These are phyloP conservation scores for Lycium barbarum DNA, from an alignment of 257 asterid genomes.

Conservation along the genomic window DNA sequence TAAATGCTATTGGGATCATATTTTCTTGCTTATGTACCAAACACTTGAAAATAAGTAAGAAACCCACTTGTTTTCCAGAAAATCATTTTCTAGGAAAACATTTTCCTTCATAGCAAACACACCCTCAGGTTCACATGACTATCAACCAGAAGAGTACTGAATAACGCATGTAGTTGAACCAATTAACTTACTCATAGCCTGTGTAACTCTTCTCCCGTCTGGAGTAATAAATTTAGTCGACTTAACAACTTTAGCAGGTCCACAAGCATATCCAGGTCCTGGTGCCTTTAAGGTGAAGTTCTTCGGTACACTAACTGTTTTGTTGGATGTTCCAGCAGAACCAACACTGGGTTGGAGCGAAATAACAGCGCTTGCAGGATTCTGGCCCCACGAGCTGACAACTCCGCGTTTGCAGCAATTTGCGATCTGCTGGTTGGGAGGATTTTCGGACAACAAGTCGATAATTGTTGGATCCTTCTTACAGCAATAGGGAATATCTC, in stretches of 20 bases:
- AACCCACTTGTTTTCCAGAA: too few species aligned
- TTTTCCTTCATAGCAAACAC: too few species aligned
- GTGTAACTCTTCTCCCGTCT: conserved; percentile 73
- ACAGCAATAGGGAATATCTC: conserved; percentile 77
- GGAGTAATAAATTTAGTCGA: conserved; percentile 60
- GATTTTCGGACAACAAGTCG: conserved; percentile 72
- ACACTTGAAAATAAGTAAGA: too few species aligned
- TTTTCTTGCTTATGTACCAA: too few species aligned
- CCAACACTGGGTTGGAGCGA: conserved; percentile 79
- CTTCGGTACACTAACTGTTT: conserved; percentile 70
- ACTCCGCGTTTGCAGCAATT: conserved; percentile 89
- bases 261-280: conserved; percentile 87
- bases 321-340: conserved; percentile 74
- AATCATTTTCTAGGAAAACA: too few species aligned
- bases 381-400: conserved; percentile 68
- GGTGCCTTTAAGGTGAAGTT: conserved; percentile 78
- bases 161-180: not conserved
- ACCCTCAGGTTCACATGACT: not conserved
- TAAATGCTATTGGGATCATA: too few species aligned
- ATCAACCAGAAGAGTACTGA: not conserved
- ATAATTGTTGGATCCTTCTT: conserved; percentile 75
- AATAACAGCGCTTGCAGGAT: conserved; percentile 64
- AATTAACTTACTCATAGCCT: conserved; percentile 78
- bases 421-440: conserved; percentile 73
- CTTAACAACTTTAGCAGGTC: conserved; percentile 72